Evolutionary conservation across 2,329 filamentous ascomycete genomes (phyloP), one percentile per base, ranked within the genome.

Genomic region (Nemania serpens): DNA sequence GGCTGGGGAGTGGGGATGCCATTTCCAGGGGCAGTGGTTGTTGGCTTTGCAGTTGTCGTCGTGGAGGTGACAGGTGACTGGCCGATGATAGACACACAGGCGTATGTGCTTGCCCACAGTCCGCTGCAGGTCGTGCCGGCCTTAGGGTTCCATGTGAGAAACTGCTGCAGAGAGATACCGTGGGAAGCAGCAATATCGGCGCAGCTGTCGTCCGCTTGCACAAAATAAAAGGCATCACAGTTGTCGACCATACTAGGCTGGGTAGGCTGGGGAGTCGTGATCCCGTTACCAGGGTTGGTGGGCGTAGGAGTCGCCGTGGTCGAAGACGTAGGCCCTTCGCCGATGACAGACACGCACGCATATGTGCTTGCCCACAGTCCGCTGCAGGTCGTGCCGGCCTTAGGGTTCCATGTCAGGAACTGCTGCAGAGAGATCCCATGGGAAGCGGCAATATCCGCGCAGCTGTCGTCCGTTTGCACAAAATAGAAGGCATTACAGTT

Each of bases 121-220:
- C 53, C 53, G 15, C 17, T 29, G 53, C 53, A 55, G 15, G 42
- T 48, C 13, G 42, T 50, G 5, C 49, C 49, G 2, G 22, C 22
- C 10, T n/a, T 29, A 2, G 64, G 63, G 41, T 69, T 65, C 64
- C 62, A 66, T 15, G 43, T 53, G 12, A 55, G 53, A 54, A 68
- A 66, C 51, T 67, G 47, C 15, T 39, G 51, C 5, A 54, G 37
- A 15, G 64, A 48, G 45, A 68, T 66, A 9, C 61, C 66, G 33
- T 58, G 39, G 12, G 55, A 54, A 46, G 52, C 33, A 20, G 61
- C 63, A 17, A 68, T 57, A 18, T 33, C 51, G 18, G 39, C 60
- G 46, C 66, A 67, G 34, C 42, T 51, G 18, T 63, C 61, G 10
- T 61, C 63, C 9, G 37, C 42, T 6, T 52, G 34, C 25, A 65